Conservation (phyloP, 768 basidiomycete species). For the Thelephora ganbajun region DNA sequence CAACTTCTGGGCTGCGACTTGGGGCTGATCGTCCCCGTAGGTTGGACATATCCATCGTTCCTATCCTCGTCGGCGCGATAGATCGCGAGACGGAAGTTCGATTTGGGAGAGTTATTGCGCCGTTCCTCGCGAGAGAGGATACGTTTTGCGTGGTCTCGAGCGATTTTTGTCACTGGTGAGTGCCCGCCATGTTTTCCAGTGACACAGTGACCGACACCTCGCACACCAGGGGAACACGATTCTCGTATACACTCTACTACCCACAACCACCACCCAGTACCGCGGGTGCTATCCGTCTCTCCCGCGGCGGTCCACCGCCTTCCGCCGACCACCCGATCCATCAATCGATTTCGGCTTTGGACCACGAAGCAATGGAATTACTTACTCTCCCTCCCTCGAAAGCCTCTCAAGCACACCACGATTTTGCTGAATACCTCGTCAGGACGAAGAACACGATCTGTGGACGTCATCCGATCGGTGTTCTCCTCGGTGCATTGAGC, state of each 20-base stretch:
- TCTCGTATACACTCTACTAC: constrained; percentile 81
- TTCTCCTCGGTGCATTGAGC: constrained; percentile 68
- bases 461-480: constrained; percentile 90
- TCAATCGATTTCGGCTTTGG: constrained; percentile 69
- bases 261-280: constrained; percentile 41
- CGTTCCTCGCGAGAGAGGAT: constrained; percentile 62
- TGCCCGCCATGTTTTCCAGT: not conserved
- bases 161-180: constrained; percentile 97
- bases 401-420: constrained; percentile 38
- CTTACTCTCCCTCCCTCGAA: constrained; percentile 43
- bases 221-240: constrained; percentile 58
- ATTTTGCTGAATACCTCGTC: constrained; percentile 54
- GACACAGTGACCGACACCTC: not conserved
- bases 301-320: constrained; percentile 21
- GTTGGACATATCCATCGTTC: constrained; percentile 68
- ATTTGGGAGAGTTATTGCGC: constrained; percentile 64
- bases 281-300: constrained; percentile 34
- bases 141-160: constrained; percentile 87
- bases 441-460: constrained; percentile 92
- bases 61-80: constrained; percentile 80
- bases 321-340: constrained; percentile 52
- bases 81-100: constrained; percentile 39
- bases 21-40: constrained; percentile 20
- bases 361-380: constrained; percentile 74
- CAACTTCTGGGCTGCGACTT: not conserved